Evolutionary conservation across 345 rosid genomes (phyloP).

Genomic region (Hirschfeldia incana): DNA sequence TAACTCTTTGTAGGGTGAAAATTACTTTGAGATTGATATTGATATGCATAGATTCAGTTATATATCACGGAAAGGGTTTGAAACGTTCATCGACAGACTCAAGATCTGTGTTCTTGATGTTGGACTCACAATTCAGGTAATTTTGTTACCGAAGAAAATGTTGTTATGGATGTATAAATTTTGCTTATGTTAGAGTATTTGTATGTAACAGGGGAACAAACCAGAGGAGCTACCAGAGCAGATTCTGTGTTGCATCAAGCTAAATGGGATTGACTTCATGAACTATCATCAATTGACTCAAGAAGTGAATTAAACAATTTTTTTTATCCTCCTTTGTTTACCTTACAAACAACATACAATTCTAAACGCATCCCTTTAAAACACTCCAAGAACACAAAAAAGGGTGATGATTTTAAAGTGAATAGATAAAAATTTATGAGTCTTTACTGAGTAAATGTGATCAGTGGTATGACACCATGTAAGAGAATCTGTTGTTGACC

Average conservation of each 20-base stretch:
- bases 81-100: constrained; percentile 72
- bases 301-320: constrained; percentile 19
- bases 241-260: constrained; percentile 73
- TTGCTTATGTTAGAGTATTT: not conserved
- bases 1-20: constrained; percentile 63
- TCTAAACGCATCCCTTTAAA: not conserved
- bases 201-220: constrained; percentile 70
- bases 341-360: too few relatives aligned
- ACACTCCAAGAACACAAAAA: not conserved
- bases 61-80: constrained; percentile 88
- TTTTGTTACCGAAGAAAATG: too few relatives aligned
- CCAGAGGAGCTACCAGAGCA: constrained; percentile 92
- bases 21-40: constrained; percentile 85
- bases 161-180: too few relatives aligned
- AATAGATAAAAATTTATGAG: not conserved
- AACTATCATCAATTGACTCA: constrained; percentile 68
- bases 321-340: not conserved
- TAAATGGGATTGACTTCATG: constrained; percentile 71
- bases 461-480: not conserved
- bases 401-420: not conserved
- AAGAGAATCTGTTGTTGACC: not conserved
- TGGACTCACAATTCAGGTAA: constrained; percentile 91
- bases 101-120: constrained; percentile 75
- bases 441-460: not conserved
- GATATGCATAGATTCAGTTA: constrained; percentile 97